Evolutionary conservation across 306 rosid genomes (phyloP).

Genomic region (Lupinus albus): DNA sequence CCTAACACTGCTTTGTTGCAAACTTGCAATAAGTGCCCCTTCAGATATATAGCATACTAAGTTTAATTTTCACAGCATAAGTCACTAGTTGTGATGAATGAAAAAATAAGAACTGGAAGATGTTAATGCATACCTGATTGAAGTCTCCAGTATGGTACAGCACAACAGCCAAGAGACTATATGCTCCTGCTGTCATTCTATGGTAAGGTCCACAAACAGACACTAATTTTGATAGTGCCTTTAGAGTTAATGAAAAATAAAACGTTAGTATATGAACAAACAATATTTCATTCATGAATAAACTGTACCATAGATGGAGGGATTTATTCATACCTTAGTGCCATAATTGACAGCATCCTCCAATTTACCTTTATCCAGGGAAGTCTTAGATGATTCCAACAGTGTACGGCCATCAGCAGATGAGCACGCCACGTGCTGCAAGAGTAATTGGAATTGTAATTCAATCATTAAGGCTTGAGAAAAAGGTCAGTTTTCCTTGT

Average conservation of each 20-base stretch:
- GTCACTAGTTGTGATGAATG: constrained; percentile 35
- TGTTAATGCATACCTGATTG: constrained; percentile 66
- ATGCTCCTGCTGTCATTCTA: constrained; percentile 99
- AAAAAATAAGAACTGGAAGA: constrained; percentile 26
- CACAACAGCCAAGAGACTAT: constrained; percentile 96
- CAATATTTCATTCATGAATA: constrained; percentile 14
- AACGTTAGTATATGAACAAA: constrained; percentile 32
- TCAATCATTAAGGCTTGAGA: constrained; percentile 25
- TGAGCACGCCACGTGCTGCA: constrained; percentile 94
- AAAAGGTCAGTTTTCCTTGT: constrained; percentile 6
- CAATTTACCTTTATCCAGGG: constrained; percentile 95
- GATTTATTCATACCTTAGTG: constrained; percentile 68
- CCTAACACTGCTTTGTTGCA: too few relatives aligned
- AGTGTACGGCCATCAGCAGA: constrained; percentile 99
- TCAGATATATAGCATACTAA: background rate
- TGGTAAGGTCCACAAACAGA: constrained; percentile 94
- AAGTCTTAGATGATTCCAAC: constrained; percentile 94
- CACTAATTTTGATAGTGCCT: constrained; percentile 93
- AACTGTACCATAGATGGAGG: constrained; percentile 3
- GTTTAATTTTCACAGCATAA: constrained; percentile 20
- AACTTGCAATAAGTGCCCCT: too few relatives aligned
- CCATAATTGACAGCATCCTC: constrained; percentile 98
- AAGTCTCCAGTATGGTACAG: constrained; percentile 97
- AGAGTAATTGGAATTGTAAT: constrained; percentile 36
- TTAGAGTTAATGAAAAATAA: constrained; percentile 45